phyloP scores from a whole-genome alignment of 1,284 basidiomycete genomes.

The Phellopilus nigrolimitatus region DNA sequence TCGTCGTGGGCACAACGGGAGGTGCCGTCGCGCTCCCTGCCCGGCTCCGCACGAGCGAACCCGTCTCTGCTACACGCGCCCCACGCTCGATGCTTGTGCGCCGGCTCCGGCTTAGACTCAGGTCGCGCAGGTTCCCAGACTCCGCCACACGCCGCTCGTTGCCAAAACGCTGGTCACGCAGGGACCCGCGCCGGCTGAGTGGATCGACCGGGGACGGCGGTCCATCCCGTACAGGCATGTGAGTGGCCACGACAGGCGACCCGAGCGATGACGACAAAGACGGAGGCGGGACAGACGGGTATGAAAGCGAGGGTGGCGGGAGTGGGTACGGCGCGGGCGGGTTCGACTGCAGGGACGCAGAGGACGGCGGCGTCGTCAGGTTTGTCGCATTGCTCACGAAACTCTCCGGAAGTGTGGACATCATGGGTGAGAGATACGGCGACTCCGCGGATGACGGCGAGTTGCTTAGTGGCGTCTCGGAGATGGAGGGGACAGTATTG shows the following conservation, averaged over 20 bases:
- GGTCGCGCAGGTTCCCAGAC: constrained; percentile 37
- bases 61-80: constrained; percentile 60
- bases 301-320: constrained; percentile 38
- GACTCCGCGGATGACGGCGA: constrained; percentile 55
- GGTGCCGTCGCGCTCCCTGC: constrained; percentile 23
- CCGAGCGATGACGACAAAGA: constrained; percentile 65
- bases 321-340: constrained; percentile 29
- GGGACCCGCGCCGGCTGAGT: constrained; percentile 44
- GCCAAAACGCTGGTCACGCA: constrained; percentile 38
- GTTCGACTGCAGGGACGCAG: constrained; percentile 43
- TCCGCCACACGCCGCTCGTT: constrained; percentile 39
- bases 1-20: not conserved
- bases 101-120: constrained; percentile 40
- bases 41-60: constrained; percentile 47
- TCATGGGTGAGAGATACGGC: constrained; percentile 56
- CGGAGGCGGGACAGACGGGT: constrained; percentile 64
- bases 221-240: constrained; percentile 34
- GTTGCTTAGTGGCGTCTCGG: constrained; percentile 47
- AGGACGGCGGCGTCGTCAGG: constrained; percentile 63
- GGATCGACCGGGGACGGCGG: constrained; percentile 30
- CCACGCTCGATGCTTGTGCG: constrained; percentile 57
- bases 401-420: constrained; percentile 47
- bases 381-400: constrained; percentile 53
- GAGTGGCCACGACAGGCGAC: constrained; percentile 49
- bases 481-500: constrained; percentile 37